phyloP scores from a whole-genome alignment of 495 filamentous ascomycete genomes.

The Aspergillus bertholletiae region DNA sequence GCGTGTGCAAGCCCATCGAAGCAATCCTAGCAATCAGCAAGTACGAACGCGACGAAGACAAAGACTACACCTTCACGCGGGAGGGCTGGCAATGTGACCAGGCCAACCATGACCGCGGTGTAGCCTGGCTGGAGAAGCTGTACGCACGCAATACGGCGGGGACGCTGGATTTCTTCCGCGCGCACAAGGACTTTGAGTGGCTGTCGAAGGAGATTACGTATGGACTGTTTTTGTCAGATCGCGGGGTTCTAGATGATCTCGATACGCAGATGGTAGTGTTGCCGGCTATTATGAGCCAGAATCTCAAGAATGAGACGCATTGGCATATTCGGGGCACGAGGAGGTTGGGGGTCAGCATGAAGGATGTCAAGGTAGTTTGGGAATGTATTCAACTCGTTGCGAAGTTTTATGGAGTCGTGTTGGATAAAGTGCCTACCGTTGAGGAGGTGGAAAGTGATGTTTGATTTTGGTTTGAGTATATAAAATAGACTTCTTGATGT shows the following conservation, averaged over 20 bases:
- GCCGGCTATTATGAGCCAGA: conserved; percentile 58
- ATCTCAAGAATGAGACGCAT: conserved; percentile 45
- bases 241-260: conserved; percentile 45
- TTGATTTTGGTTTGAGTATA: conserved; percentile 2
- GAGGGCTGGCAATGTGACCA: conserved; percentile 40
- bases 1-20: conserved; percentile 52
- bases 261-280: conserved; percentile 55
- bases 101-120: conserved; percentile 42
- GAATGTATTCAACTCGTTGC: conserved; percentile 38
- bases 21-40: conserved; percentile 44
- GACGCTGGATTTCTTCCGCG: conserved; percentile 39
- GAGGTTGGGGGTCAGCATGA: conserved; percentile 45
- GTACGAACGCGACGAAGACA: conserved; percentile 47
- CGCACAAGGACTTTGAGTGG: conserved; percentile 49
- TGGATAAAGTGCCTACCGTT: conserved; percentile 47
- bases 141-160: conserved; percentile 33
- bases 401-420: conserved; percentile 28
- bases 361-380: conserved; percentile 47
- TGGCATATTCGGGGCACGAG: conserved; percentile 57
- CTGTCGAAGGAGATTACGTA: conserved; percentile 48
- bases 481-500: neutral
- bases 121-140: conserved; percentile 43
- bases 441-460: conserved; percentile 44
- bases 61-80: conserved; percentile 47
- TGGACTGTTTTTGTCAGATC: conserved; percentile 54